These are phyloP conservation scores for Cryptosporidium bovis DNA, from an alignment of 169 alveolate genomes.

Conservation along the genomic window DNA sequence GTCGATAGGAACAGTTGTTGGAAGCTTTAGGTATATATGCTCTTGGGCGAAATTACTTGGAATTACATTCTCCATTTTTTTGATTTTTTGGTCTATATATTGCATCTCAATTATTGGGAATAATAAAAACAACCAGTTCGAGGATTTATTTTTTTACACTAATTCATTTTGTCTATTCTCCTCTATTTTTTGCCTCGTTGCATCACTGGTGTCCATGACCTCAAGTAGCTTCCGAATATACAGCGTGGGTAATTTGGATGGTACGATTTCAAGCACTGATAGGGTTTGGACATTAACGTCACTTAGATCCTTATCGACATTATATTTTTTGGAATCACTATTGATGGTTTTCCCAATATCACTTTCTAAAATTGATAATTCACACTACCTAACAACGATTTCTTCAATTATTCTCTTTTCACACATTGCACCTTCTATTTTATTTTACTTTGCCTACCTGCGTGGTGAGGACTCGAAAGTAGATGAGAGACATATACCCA, in stretches of 20 bases:
- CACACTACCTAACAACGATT: neutral
- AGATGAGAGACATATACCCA: slow-evolving; percentile 14
- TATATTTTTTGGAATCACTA: slow-evolving; percentile 30
- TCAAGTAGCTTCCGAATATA: neutral
- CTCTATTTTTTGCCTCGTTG: slow-evolving; percentile 10
- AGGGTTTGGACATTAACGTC: slow-evolving; percentile 13
- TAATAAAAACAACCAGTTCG: slow-evolving; percentile 7
- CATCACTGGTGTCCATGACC: neutral
- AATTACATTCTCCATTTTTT: slow-evolving; percentile 7
- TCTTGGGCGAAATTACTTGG: slow-evolving; percentile 68
- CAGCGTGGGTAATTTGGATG: slow-evolving; percentile 13
- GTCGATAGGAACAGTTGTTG: slow-evolving; percentile 64
- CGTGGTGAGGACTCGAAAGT: slow-evolving; percentile 44
- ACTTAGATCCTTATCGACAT: slow-evolving; percentile 19
- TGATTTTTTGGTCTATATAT: slow-evolving; percentile 49
- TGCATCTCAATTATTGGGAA: slow-evolving; percentile 16
- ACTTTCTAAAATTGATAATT: slow-evolving; percentile 4
- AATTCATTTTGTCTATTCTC: slow-evolving; percentile 8
- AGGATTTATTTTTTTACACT: slow-evolving; percentile 35
- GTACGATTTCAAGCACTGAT: slow-evolving; percentile 18
- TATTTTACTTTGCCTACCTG: slow-evolving; percentile 52
- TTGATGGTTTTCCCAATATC: slow-evolving; percentile 30
- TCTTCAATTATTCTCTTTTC: slow-evolving; percentile 33
- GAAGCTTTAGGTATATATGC: slow-evolving; percentile 39
- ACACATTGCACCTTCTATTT: slow-evolving; percentile 50